Evolutionary conservation across 2,329 filamentous ascomycete species (phyloP).

Genomic region (Thelonectria olida): DNA sequence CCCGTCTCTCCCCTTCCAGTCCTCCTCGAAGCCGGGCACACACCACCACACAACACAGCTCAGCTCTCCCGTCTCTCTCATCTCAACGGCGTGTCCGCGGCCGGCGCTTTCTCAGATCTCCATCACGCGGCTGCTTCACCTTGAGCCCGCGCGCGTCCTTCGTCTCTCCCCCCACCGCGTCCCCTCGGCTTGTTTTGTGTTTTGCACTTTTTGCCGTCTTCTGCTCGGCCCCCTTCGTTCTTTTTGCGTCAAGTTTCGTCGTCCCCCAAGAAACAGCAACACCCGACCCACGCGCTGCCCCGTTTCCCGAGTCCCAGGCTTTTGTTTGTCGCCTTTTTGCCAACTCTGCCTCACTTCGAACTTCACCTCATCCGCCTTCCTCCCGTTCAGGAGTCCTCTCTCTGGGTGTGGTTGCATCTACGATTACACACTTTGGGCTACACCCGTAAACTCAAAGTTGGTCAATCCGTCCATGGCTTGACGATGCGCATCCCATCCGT

Average conservation of each 20-base stretch:
- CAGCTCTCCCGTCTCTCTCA: neutral
- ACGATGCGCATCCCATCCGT: conserved; percentile 43
- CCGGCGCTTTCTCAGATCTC: conserved; percentile 29
- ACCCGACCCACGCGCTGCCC: conserved; percentile 8
- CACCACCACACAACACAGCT: conserved; percentile 8
- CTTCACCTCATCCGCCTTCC: neutral
- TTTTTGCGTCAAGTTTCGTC: neutral
- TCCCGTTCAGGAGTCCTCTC: neutral
- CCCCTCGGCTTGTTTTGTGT: conserved; percentile 20
- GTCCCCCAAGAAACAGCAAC: conserved; percentile 9
- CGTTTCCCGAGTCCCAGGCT: neutral
- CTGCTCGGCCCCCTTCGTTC: neutral
- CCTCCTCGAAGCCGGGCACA: conserved; percentile 5
- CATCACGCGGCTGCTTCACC: conserved; percentile 35
- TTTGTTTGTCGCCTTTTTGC: conserved; percentile 3
- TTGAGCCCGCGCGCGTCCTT: conserved; percentile 35
- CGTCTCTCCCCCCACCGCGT: conserved; percentile 28
- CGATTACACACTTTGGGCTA: conserved; percentile 13
- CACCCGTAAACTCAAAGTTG: conserved; percentile 26
- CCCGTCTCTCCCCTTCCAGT: conserved; percentile 6
- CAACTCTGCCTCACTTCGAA: neutral
- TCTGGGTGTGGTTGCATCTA: conserved; percentile 21
- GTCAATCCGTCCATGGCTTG: conserved; percentile 36
- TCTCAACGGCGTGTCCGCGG: conserved; percentile 24
- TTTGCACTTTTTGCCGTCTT: conserved; percentile 6